Percentiles rank a stretch among this genome's conserved stretches.
Evolutionary conservation across 2,329 filamentous ascomycete genomes (phyloP).

Genomic region (Zymoseptoria brevis): DNA sequence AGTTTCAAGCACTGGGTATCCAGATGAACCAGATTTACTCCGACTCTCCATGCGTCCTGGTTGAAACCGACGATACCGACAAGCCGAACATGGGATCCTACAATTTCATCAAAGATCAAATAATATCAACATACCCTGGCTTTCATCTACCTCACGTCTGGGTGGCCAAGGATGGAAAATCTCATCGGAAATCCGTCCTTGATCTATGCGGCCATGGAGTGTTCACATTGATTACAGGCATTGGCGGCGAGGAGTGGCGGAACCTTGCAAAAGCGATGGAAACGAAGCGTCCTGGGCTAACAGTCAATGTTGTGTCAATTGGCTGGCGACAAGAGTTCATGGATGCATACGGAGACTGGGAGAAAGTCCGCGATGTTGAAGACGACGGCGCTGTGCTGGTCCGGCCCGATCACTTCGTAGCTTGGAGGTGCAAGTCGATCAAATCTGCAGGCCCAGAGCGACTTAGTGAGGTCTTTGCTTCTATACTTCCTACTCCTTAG

Average conservation of each 20-base stretch:
- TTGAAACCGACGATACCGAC: constrained; percentile 36
- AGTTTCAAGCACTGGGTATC: constrained; percentile 46
- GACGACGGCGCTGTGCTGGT: constrained; percentile 50
- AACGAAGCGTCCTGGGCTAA: constrained; percentile 34
- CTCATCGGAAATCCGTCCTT: constrained; percentile 44
- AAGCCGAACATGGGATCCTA: neutral
- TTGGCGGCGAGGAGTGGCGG: constrained; percentile 47
- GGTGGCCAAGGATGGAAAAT: constrained; percentile 44
- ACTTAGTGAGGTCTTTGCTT: too few relatives aligned
- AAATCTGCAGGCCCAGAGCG: too few relatives aligned
- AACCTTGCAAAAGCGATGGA: constrained; percentile 36
- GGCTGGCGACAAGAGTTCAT: constrained; percentile 41
- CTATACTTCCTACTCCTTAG: too few relatives aligned
- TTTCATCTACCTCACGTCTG: constrained; percentile 53
- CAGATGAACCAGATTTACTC: constrained; percentile 51
- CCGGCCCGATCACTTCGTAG: constrained; percentile 50
- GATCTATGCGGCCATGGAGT: constrained; percentile 49
- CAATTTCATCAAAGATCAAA: constrained; percentile 29
- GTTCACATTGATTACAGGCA: constrained; percentile 37
- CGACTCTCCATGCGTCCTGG: constrained; percentile 32
- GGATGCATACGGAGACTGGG: constrained; percentile 54
- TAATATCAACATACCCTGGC: constrained; percentile 49
- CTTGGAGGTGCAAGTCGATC: constrained; percentile 35
- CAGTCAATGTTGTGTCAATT: constrained; percentile 39
- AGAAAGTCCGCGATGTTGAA: constrained; percentile 41